Conservation (phyloP, 2,329 filamentous ascomycete genomes). For the Endothia cerciana region DNA sequence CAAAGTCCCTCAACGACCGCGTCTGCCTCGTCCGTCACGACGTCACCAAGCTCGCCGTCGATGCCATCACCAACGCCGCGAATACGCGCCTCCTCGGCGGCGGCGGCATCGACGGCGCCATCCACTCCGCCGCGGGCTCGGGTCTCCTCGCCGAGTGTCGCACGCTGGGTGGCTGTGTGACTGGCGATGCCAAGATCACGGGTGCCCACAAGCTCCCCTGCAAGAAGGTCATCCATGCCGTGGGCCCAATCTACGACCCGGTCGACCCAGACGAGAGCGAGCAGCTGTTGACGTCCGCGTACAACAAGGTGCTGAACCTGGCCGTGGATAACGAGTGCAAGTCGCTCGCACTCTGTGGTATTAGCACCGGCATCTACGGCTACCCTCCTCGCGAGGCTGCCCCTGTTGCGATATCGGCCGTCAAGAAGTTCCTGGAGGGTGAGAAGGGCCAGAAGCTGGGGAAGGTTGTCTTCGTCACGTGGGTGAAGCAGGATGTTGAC, state of each 20-base stretch:
- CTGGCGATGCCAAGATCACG: slow-evolving; percentile 84
- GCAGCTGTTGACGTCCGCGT: slow-evolving; percentile 63
- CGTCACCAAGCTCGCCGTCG: slow-evolving; percentile 78
- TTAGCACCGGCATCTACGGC: slow-evolving; percentile 90
- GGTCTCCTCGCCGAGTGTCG: slow-evolving; percentile 71
- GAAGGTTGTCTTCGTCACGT: slow-evolving; percentile 83
- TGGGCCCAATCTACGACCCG: slow-evolving; percentile 76
- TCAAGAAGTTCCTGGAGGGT: slow-evolving; percentile 58
- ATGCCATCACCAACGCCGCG: slow-evolving; percentile 92
- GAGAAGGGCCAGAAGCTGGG: slow-evolving; percentile 59
- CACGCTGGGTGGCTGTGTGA: slow-evolving; percentile 71
- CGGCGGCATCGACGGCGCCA: slow-evolving; percentile 88
- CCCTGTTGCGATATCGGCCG: slow-evolving; percentile 65
- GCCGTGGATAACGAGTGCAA: slow-evolving; percentile 68
- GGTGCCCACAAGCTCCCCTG: slow-evolving; percentile 75
- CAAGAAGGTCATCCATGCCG: slow-evolving; percentile 83
- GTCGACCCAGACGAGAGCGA: slow-evolving; percentile 46
- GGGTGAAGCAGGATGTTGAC: slow-evolving; percentile 74
- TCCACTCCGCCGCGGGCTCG: slow-evolving; percentile 80
- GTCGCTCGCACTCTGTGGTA: slow-evolving; percentile 78
- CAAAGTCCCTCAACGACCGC: slow-evolving; percentile 67
- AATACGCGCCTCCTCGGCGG: slow-evolving; percentile 80
- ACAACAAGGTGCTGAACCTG: slow-evolving; percentile 71
- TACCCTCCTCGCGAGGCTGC: slow-evolving; percentile 80
- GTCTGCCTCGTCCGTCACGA: slow-evolving; percentile 74